phyloP scores from a whole-genome alignment of 2,329 filamentous ascomycete genomes.

The Epicoccum nigrum region DNA sequence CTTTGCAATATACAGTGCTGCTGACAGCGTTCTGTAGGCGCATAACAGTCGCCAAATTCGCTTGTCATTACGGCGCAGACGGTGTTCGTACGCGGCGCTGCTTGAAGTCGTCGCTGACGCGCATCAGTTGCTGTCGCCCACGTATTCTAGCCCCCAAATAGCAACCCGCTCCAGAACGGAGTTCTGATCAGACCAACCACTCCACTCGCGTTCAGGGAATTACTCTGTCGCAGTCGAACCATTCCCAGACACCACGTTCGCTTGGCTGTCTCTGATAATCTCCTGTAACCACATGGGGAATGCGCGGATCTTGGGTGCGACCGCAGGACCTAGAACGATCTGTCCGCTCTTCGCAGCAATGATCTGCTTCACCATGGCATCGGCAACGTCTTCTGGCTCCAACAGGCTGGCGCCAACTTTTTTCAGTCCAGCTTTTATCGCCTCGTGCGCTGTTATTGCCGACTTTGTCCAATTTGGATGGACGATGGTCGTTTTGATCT shows the following conservation, averaged over 20 bases:
- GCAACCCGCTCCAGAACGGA: neutral
- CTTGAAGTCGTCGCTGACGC: neutral
- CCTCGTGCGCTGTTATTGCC: slow-evolving; percentile 40
- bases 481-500: slow-evolving; percentile 52
- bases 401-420: slow-evolving; percentile 42
- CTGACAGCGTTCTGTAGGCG: slow-evolving; percentile 4
- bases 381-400: slow-evolving; percentile 48
- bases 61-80: slow-evolving; percentile 1
- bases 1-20: slow-evolving; percentile 7
- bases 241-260: slow-evolving; percentile 35
- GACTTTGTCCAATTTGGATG: slow-evolving; percentile 53
- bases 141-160: neutral
- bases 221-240: slow-evolving; percentile 29
- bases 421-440: slow-evolving; percentile 40
- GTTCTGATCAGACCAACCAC: neutral
- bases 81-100: slow-evolving; percentile 1
- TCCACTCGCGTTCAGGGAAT: neutral
- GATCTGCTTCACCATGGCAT: slow-evolving; percentile 54
- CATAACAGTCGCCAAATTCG: neutral
- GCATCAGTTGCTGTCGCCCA: neutral
- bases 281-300: slow-evolving; percentile 46
- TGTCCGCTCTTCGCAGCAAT: slow-evolving; percentile 50
- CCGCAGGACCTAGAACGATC: slow-evolving; percentile 45
- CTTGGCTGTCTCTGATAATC: slow-evolving; percentile 37
- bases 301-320: slow-evolving; percentile 34